Conservation (phyloP, 1,284 basidiomycete species). For the Cryptococcus sp. region DNA sequence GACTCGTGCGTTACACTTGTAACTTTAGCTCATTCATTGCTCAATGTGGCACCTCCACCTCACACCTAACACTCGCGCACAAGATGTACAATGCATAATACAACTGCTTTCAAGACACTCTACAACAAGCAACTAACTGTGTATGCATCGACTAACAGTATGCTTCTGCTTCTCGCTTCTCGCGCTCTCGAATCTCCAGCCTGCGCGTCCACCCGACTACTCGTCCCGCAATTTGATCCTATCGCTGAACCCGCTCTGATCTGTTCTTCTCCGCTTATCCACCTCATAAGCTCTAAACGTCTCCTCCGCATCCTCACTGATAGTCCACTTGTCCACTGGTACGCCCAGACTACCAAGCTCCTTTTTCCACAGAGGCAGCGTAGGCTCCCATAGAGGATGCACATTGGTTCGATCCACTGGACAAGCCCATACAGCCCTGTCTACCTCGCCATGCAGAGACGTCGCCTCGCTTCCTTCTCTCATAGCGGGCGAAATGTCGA, state of each 20-base stretch:
- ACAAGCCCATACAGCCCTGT: conserved; percentile 42
- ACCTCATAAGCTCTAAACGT: conserved; percentile 48
- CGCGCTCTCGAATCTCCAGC: too few species aligned
- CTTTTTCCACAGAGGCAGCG: conserved; percentile 46
- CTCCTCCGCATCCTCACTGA: conserved; percentile 42
- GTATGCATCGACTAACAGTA: too few species aligned
- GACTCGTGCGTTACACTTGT: too few species aligned
- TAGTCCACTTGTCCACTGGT: conserved; percentile 29
- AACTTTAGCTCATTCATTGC: too few species aligned
- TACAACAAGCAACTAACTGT: too few species aligned
- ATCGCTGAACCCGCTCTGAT: conserved; percentile 8
- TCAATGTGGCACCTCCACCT: too few species aligned
- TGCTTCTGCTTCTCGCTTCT: too few species aligned
- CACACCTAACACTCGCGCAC: too few species aligned
- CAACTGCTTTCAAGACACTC: too few species aligned
- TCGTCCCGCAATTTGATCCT: conserved; percentile 39
- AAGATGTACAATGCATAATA: too few species aligned
- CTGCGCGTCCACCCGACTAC: conserved; percentile 3
- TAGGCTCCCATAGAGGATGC: conserved; percentile 50
- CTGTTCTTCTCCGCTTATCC: conserved; percentile 41
- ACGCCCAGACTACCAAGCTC: conserved; percentile 32
- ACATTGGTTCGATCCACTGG: conserved; percentile 48
- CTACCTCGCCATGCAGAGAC: conserved; percentile 29
- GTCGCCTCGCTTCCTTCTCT: conserved; percentile 11
- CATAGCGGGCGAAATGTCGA: conserved; percentile 44